Base-by-base conservation (phyloP, 2,329 filamentous ascomycete species). In the Seiridium cupressi region DNA sequence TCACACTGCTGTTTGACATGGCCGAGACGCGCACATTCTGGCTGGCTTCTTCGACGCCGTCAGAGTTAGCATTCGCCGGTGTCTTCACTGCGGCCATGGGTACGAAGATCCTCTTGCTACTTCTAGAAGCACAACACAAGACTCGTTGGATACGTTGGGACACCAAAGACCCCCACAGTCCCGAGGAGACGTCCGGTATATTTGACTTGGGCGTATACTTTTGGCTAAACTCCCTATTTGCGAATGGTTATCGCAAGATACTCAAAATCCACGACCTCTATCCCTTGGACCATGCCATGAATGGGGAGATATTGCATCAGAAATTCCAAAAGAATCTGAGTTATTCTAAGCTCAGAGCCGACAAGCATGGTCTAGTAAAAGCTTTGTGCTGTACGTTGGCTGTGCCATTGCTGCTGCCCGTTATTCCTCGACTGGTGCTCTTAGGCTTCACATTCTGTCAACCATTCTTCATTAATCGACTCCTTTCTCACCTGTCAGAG, bases 1-100 rank as follows among this genome's bases (percentile, higher is more conserved):
- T 81, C 2, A 77, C 77, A 1, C 62, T 79, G 0, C 63, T 83
- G 1, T 73, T 82, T 34, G 81, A 84, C 42, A 64, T 76, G 4
- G 73, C 73, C 0, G 76, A 77, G 60, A 68, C 70, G 0, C 72
- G 81, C 4, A 82, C 62, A 0, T 62, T 61, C 49, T 64, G 63
- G 63, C 59, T 65, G 8, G 58, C 62, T 7, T 64, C 63, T 8
- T 36, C 40, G 3, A 61, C 60, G 13, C 44, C 4, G n/a, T n/a
- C 44, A 0, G 63, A 64, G 53, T 36, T 42, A 10, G 53, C 59
- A 1, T 64, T 57, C 51, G 59, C 63, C 11, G 44, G 57, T 13
- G 58, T 69, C 26, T 68, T 67, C 35, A 62, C 64, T 3, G 55
- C 64, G 0, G 56, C 61, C 6, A 34, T 67, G 10, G 55, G 59